These are phyloP conservation scores for Botryococcus braunii DNA, from an alignment of 163 green algal genomes.

Conservation along the genomic window DNA sequence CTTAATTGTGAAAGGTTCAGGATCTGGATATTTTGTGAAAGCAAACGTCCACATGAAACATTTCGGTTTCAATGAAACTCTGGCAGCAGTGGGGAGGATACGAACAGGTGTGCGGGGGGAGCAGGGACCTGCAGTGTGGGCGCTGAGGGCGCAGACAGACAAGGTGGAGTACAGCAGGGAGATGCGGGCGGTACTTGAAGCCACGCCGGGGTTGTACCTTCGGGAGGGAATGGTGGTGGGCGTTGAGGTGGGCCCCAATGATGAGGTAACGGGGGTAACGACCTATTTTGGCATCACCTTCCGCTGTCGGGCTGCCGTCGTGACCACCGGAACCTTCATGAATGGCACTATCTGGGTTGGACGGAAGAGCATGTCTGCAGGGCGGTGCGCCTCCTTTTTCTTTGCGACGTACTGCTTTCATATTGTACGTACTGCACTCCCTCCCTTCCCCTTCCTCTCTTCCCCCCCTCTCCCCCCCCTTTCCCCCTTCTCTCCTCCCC, in stretches of 20 bases:
- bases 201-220: conserved; percentile 71
- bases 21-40: too few relatives aligned
- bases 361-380: conserved; percentile 69
- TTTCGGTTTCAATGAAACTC: too few relatives aligned
- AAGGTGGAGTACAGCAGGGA: conserved; percentile 79
- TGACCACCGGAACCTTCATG: conserved; percentile 98
- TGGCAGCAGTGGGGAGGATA: too few relatives aligned
- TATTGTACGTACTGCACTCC: background rate
- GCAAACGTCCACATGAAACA: too few relatives aligned
- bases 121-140: conserved; percentile 89
- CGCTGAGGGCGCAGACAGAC: conserved; percentile 93
- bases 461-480: background rate
- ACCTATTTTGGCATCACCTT: conserved; percentile 92
- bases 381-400: conserved; percentile 33
- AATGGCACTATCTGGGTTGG: conserved; percentile 93
- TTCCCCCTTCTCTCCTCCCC: background rate
- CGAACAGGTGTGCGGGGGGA: too few relatives aligned
- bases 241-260: conserved; percentile 78
- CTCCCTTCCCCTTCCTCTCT: conserved; percentile 5
- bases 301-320: conserved; percentile 64
- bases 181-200: conserved; percentile 67
- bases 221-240: conserved; percentile 89
- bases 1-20: too few relatives aligned
- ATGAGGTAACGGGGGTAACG: conserved; percentile 64
- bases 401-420: conserved; percentile 5